phyloP scores from a whole-genome alignment of 805 yeast species.

The Lachancea sp. region DNA sequence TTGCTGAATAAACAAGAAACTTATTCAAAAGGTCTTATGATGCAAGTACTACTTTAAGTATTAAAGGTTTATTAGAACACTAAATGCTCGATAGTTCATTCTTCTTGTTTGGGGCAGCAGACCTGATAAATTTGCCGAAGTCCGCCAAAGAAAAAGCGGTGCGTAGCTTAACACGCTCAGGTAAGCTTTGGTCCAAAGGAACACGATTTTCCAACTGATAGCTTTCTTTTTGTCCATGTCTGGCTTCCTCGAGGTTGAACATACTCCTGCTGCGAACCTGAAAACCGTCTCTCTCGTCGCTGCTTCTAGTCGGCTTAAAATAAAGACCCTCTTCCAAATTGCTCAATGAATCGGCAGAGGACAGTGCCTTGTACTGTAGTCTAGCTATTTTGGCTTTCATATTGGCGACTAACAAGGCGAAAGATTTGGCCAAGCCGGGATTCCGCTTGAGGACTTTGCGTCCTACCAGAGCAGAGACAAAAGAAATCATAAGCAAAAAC shows the following conservation, averaged over 20 bases:
- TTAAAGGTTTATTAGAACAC: neutral
- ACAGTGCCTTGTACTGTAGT: constrained; percentile 9
- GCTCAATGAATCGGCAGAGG: constrained; percentile 9
- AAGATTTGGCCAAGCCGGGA: neutral
- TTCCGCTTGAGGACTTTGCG: neutral
- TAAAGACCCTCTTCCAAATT: constrained; percentile 15
- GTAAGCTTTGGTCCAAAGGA: neutral
- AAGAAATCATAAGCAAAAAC: constrained; percentile 7
- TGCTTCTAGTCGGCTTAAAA: constrained; percentile 3
- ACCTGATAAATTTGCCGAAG: constrained; percentile 23
- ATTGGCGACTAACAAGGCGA: neutral
- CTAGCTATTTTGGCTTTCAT: constrained; percentile 8
- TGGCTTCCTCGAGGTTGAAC: constrained; percentile 17
- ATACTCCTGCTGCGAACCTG: constrained; percentile 28
- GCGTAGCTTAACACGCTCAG: constrained; percentile 9
- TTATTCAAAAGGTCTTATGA: neutral
- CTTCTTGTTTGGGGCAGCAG: constrained; percentile 1
- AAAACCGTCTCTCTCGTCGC: constrained; percentile 12
- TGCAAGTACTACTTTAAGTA: neutral
- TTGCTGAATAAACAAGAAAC: neutral
- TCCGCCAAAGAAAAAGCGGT: constrained; percentile 27
- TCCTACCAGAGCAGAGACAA: constrained; percentile 1
- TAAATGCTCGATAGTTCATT: neutral
- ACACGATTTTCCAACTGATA: constrained; percentile 8
- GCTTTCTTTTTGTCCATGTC: constrained; percentile 4